Percentiles rank a stretch among this genome's conserved stretches.
Evolutionary conservation across 495 filamentous ascomycete species (phyloP).

Genomic region (Hypoxylon subgilvum): DNA sequence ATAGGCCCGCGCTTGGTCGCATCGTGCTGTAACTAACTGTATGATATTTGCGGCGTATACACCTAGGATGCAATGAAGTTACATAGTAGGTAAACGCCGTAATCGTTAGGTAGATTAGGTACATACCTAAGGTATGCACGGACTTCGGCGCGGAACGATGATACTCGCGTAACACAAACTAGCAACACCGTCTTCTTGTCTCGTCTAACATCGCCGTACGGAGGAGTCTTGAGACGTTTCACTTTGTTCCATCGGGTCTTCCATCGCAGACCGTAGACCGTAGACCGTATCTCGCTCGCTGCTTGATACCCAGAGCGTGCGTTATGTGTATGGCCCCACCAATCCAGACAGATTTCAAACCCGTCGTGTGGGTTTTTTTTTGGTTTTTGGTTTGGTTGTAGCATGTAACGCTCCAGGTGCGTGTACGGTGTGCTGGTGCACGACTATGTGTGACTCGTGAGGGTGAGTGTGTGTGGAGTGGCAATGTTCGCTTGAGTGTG

Average conservation of each 20-base stretch:
- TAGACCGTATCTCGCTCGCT: too few species aligned
- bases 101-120: too few species aligned
- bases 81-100: too few species aligned
- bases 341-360: slow-evolving; percentile 36
- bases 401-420: too few species aligned
- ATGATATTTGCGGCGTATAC: slow-evolving; percentile 24
- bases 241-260: slow-evolving; percentile 22
- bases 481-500: slow-evolving; percentile 4
- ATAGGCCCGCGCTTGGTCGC: slow-evolving; percentile 25
- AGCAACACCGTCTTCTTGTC: too few species aligned
- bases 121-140: too few species aligned
- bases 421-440: too few species aligned
- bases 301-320: neutral
- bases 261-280: neutral
- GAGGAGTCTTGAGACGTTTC: slow-evolving; percentile 7
- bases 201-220: neutral
- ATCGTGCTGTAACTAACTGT: slow-evolving; percentile 25
- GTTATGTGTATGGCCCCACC: slow-evolving; percentile 20
- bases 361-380: slow-evolving; percentile 19
- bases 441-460: too few species aligned
- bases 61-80: neutral
- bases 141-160: too few species aligned
- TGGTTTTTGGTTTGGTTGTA: too few species aligned
- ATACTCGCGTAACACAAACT: too few species aligned
- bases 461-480: too few species aligned